A percentile compares a stretch with the other conserved stretches of the same genome.
These are phyloP conservation scores for Fusarium sp. DNA, from an alignment of 2,329 filamentous ascomycete genomes.

Conservation along the genomic window DNA sequence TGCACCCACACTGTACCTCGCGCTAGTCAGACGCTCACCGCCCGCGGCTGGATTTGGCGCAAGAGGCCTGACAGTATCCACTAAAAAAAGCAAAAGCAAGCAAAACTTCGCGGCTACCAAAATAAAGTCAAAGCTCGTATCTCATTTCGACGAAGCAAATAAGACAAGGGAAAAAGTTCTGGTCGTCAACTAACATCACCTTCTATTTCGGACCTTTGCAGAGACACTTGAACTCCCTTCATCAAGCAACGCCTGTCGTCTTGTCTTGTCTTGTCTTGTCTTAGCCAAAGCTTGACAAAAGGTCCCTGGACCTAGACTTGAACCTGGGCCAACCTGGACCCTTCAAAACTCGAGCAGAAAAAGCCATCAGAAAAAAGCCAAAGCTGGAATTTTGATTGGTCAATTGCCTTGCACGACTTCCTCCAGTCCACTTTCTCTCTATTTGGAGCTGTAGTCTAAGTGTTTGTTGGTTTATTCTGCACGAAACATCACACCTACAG, in stretches of 20 bases:
- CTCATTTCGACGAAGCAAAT: slow-evolving; percentile 29
- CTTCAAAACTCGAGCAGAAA: slow-evolving; percentile 13
- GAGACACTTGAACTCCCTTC: slow-evolving; percentile 12
- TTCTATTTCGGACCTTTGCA: slow-evolving; percentile 1
- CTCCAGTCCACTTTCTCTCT: slow-evolving; percentile 1
- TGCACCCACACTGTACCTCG: slow-evolving; percentile 6
- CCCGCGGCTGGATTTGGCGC: slow-evolving; percentile 46
- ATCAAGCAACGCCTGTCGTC: not conserved
- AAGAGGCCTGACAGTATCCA: slow-evolving; percentile 17
- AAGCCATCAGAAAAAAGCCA: slow-evolving; percentile 21
- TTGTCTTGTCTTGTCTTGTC: slow-evolving; percentile 5
- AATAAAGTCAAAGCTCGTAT: slow-evolving; percentile 25
- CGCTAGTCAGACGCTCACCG: slow-evolving; percentile 45
- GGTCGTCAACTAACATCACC: slow-evolving; percentile 18
- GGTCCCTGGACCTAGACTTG: not conserved
- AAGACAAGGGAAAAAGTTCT: slow-evolving; percentile 23
- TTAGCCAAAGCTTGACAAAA: slow-evolving; percentile 10
- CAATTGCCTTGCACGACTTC: not conserved
- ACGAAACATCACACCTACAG: not conserved
- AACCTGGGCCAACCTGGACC: slow-evolving; percentile 11
- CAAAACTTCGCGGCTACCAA: slow-evolving; percentile 27
- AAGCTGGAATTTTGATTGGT: slow-evolving; percentile 24
- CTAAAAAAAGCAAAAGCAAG: slow-evolving; percentile 37
- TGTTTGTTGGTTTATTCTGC: slow-evolving; percentile 21
- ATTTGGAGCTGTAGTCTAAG: slow-evolving; percentile 23